Percentiles rank a stretch among this genome's conserved stretches.
phyloP scores from a whole-genome alignment of 1,284 basidiomycete species.

The Pholiota adiposa region DNA sequence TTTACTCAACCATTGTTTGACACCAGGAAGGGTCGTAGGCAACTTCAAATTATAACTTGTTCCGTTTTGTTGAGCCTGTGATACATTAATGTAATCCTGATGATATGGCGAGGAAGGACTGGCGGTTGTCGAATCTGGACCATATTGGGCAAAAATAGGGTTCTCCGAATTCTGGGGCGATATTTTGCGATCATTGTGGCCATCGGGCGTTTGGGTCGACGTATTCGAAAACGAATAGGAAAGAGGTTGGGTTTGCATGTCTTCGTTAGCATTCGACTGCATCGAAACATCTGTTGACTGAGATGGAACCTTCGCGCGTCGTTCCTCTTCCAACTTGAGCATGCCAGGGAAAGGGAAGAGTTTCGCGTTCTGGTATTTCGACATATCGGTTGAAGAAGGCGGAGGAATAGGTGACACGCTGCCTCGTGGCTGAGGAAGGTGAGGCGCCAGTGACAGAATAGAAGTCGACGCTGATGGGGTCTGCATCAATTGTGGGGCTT shows the following conservation, averaged over 20 bases:
- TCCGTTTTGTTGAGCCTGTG: conserved; percentile 36
- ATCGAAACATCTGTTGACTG: conserved; percentile 58
- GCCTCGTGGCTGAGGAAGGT: conserved; percentile 49
- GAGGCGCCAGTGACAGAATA: conserved; percentile 60
- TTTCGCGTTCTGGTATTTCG: conserved; percentile 77
- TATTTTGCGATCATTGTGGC: conserved; percentile 58
- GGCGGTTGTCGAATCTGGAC: conserved; percentile 30
- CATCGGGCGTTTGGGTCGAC: conserved; percentile 55
- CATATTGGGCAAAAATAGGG: conserved; percentile 57
- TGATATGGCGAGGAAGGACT: conserved; percentile 51
- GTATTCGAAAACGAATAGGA: conserved; percentile 51
- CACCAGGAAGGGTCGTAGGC: conserved; percentile 73
- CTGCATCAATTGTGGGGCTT: conserved; percentile 53
- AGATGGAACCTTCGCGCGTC: conserved; percentile 62
- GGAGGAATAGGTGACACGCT: conserved; percentile 73
- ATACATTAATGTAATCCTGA: conserved; percentile 50
- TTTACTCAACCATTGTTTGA: conserved; percentile 75
- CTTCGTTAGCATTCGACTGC: conserved; percentile 48
- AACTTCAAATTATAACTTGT: conserved; percentile 50
- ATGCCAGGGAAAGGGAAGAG: conserved; percentile 90
- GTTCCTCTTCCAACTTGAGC: conserved; percentile 73
- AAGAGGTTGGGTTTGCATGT: conserved; percentile 47
- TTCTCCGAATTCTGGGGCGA: conserved; percentile 72
- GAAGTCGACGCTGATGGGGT: conserved; percentile 69
- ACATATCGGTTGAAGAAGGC: conserved; percentile 51